Base-by-base conservation (phyloP, 1,284 basidiomycete genomes). In the Schizophyllum commune region DNA sequence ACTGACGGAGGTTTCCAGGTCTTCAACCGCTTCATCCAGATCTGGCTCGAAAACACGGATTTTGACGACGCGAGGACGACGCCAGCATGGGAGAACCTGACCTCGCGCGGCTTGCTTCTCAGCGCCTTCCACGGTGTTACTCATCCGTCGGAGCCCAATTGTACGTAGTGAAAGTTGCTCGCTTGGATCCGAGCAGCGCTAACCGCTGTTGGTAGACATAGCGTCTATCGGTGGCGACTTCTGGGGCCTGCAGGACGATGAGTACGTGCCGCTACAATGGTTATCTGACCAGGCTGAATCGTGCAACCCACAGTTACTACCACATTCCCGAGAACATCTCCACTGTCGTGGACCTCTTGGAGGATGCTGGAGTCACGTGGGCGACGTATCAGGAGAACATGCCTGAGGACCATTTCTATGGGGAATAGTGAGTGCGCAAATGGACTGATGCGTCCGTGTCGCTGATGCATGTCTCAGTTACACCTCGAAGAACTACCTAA, bases 141-240 rank as follows among this genome's bases (percentile, higher is more conserved):
- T 1, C 86, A 88, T 67, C 77, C 85, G 8, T 85, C 83, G 0
- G 80, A 88, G 70, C 86, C 86, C 19, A 86, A 88, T 66, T 87
- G 60, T 63, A 70, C 60, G 62, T 47, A 47, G 39, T 47, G 17
- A 47, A 47, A 9, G 19, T n/a, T 13, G 6, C 33, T 32, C 15
- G 8, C 52, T 20, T 55, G n/a, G 17, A n/a, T n/a, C 52, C 21
- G 21, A 4, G 20, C 52, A n/a, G 17, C 22, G 20, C 21, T 15
- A 17, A 17, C 51, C 17, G 22, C 17, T 22, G 57, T 54, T 19
- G 58, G 1, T 27, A 62, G 60, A 84, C 64, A 65, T 83, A 39
- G 75, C 77, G 2, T 66, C 74, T 0, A 76, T 76, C 6, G 78
- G 77, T 17, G 88, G 86, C 51, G 81, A 84, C 66, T 86, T 84